phyloP scores from a whole-genome alignment of 345 rosid genomes.

The Kandelia obovata region DNA sequence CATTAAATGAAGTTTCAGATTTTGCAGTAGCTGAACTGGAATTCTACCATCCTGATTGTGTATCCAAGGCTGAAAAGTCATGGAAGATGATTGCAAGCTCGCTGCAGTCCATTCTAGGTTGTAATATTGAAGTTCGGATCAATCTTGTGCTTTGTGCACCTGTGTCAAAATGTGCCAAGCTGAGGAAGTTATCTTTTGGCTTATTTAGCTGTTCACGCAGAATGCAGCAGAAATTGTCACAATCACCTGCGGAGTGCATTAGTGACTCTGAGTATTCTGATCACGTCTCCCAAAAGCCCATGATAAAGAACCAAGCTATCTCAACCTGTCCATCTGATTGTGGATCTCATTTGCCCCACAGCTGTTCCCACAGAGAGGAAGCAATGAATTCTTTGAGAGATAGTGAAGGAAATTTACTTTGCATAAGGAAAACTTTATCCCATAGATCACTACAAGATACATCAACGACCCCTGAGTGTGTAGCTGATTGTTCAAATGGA shows the following conservation, averaged over 20 bases:
- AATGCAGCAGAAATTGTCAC: conserved; percentile 41
- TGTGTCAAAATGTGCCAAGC: conserved; percentile 42
- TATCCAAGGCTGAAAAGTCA: conserved; percentile 78
- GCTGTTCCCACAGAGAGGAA: conserved; percentile 29
- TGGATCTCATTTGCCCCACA: conserved; percentile 33
- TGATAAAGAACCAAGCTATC: conserved; percentile 28
- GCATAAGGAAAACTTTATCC: conserved; percentile 41
- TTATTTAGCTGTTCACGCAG: conserved; percentile 75
- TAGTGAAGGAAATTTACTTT: conserved; percentile 70
- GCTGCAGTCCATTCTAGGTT: conserved; percentile 69
- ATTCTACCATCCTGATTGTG: conserved; percentile 52
- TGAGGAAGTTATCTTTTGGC: conserved; percentile 54
- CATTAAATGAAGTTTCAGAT: conserved; percentile 37
- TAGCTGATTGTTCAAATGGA: conserved; percentile 26
- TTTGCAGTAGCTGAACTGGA: conserved; percentile 76
- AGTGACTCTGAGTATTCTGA: conserved; percentile 46
- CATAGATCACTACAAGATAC: conserved; percentile 32
- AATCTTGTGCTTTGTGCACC: conserved; percentile 51
- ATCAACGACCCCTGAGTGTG: conserved; percentile 19
- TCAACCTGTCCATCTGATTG: conserved; percentile 32
- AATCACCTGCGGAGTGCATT: conserved; percentile 32
- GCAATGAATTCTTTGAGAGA: conserved; percentile 54
- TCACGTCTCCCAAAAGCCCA: conserved; percentile 44
- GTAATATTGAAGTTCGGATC: conserved; percentile 83
- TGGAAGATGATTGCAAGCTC: conserved; percentile 90